phyloP scores from a whole-genome alignment of 257 asterid species.

The Apocynum venetum region DNA sequence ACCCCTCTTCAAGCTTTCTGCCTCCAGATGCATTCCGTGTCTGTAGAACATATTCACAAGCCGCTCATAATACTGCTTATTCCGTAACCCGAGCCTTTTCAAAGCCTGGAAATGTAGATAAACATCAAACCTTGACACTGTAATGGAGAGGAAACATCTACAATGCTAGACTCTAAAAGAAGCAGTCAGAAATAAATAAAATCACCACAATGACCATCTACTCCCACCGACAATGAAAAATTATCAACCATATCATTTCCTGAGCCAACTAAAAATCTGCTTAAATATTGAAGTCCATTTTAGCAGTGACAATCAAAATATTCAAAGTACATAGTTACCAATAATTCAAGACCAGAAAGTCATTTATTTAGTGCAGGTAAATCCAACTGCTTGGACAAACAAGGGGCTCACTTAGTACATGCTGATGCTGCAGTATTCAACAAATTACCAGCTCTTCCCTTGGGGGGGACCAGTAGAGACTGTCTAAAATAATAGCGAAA shows the following conservation, averaged over 20 bases:
- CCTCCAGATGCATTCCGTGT: conserved; percentile 61
- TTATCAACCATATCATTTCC: background rate
- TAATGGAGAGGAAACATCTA: background rate
- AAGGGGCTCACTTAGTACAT: background rate
- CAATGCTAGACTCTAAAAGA: background rate
- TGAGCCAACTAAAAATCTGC: background rate
- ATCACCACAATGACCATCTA: background rate
- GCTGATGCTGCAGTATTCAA: background rate
- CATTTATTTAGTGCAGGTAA: background rate
- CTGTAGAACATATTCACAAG: conserved; percentile 51
- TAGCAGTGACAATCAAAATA: background rate
- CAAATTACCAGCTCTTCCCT: background rate
- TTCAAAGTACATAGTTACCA: background rate
- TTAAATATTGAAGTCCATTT: background rate
- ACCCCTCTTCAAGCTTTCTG: conserved; percentile 54
- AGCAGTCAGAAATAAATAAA: background rate
- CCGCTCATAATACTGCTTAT: conserved; percentile 65
- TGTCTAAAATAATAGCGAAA: background rate
- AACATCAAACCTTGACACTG: background rate
- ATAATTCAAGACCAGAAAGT: background rate
- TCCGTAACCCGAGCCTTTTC: conserved; percentile 70
- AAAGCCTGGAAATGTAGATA: conserved; percentile 46
- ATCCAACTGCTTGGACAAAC: background rate
- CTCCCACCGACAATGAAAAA: background rate
- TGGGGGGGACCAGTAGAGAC: background rate